These are phyloP conservation scores for Nematodospora anomalae DNA, from an alignment of 1,139 yeast genomes.

Conservation along the genomic window DNA sequence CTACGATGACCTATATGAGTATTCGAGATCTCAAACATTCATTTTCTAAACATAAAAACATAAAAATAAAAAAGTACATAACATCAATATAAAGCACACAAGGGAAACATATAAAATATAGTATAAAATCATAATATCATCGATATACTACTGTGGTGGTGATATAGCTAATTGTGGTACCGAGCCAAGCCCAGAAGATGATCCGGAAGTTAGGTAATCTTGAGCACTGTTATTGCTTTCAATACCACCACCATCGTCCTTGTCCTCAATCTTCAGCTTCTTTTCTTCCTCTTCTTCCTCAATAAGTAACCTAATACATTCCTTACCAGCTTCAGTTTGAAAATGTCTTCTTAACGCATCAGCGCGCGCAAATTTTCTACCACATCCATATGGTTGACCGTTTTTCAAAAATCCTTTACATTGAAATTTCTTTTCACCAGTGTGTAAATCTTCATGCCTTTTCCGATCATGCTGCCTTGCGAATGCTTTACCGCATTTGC, in stretches of 20 bases:
- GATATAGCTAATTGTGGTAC: slow-evolving; percentile 12
- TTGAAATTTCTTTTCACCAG: slow-evolving; percentile 85
- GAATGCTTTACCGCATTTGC: slow-evolving; percentile 88
- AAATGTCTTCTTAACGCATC: slow-evolving; percentile 94
- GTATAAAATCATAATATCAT: not conserved
- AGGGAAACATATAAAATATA: too few species aligned
- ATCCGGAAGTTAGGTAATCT: slow-evolving; percentile 5
- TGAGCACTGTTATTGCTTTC: not conserved
- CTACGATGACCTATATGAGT: too few species aligned
- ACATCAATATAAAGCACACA: not conserved
- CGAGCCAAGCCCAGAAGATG: slow-evolving; percentile 1
- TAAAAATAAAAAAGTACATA: slow-evolving; percentile 2
- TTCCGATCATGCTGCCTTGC: slow-evolving; percentile 95
- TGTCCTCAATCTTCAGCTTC: slow-evolving; percentile 1
- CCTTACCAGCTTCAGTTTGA: slow-evolving; percentile 88
- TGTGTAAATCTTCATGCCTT: slow-evolving; percentile 89
- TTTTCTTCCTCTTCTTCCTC: slow-evolving; percentile 55
- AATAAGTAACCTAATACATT: slow-evolving; percentile 71
- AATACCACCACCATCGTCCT: slow-evolving; percentile 2
- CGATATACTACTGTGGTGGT: slow-evolving; percentile 9
- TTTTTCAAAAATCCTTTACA: slow-evolving; percentile 73
- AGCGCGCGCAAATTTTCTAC: slow-evolving; percentile 89
- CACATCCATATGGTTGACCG: slow-evolving; percentile 84
- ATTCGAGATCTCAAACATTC: too few species aligned
- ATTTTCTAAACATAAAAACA: not conserved